A percentile compares a stretch with the other conserved stretches of the same genome.
Conservation (phyloP, 371 early-diverging fungal species). For the Encephalitozoon romaleae region DNA sequence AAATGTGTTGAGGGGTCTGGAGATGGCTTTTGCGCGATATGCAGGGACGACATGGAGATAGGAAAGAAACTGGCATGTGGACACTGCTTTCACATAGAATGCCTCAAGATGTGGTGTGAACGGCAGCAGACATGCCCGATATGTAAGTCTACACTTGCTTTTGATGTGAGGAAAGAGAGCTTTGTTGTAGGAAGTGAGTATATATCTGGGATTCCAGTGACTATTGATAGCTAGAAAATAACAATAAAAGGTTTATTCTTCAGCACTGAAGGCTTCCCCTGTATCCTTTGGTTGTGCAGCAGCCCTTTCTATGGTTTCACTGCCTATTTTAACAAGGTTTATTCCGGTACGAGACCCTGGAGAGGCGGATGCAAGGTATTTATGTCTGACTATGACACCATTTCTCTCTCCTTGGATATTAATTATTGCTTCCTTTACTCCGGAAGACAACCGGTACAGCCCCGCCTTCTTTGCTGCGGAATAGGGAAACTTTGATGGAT, state of each 20-base stretch:
- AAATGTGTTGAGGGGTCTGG: conserved; percentile 31
- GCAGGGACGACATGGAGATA: conserved; percentile 54
- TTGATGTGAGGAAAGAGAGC: neutral
- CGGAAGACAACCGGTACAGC: neutral
- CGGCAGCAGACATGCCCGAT: conserved; percentile 94
- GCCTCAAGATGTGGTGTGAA: conserved; percentile 90
- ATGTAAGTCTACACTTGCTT: conserved; percentile 64
- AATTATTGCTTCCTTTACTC: neutral
- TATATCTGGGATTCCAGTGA: conserved; percentile 33
- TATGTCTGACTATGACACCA: neutral
- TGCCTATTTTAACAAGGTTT: neutral
- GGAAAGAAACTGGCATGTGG: conserved; percentile 82
- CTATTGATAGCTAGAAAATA: neutral
- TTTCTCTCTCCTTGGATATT: neutral
- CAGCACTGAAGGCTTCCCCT: neutral
- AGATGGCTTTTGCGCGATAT: conserved; percentile 55
- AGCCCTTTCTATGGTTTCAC: neutral
- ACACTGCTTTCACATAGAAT: conserved; percentile 89
- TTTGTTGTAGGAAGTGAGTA: conserved; percentile 24
- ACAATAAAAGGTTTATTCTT: neutral
- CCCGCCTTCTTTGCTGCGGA: conserved; percentile 36
- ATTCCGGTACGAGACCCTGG: neutral
- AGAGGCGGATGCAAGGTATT: neutral
- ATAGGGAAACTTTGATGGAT: conserved; percentile 24
- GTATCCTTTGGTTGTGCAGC: neutral